These are phyloP conservation scores for Grosmannia huntii DNA, from an alignment of 2,329 filamentous ascomycete species.

Conservation along the genomic window DNA sequence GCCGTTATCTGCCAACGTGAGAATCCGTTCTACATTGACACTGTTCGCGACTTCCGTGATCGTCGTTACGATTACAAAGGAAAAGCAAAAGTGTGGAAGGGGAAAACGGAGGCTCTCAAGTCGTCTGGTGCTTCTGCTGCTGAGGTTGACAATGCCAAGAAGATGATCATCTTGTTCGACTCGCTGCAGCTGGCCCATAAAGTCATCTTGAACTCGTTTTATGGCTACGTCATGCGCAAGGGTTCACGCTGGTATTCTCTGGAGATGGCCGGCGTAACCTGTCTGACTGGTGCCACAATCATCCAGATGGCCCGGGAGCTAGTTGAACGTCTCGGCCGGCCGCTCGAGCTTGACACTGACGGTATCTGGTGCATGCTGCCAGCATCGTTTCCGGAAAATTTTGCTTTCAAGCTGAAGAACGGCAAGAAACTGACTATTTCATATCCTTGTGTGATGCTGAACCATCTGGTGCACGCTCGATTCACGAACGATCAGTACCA, in stretches of 20 bases:
- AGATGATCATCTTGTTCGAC: slow-evolving; percentile 96
- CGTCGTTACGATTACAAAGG: slow-evolving; percentile 98
- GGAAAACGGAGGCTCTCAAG: slow-evolving; percentile 81
- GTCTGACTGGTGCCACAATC: slow-evolving; percentile 87
- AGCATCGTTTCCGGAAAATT: slow-evolving; percentile 92
- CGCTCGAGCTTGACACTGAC: slow-evolving; percentile 90
- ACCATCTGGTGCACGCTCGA: slow-evolving; percentile 84
- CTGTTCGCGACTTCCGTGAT: slow-evolving; percentile 90
- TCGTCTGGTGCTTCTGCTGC: slow-evolving; percentile 59
- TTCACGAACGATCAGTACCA: slow-evolving; percentile 99
- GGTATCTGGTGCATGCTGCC: slow-evolving; percentile 99
- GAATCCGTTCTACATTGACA: slow-evolving; percentile 97
- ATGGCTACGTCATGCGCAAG: slow-evolving; percentile 98
- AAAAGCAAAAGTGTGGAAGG: slow-evolving; percentile 96
- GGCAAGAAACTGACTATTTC: slow-evolving; percentile 96
- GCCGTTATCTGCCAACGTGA: slow-evolving; percentile 97
- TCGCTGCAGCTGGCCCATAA: slow-evolving; percentile 96
- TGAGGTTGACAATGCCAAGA: slow-evolving; percentile 90
- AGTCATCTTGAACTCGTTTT: slow-evolving; percentile 98
- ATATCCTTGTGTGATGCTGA: slow-evolving; percentile 98
- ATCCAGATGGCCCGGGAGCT: slow-evolving; percentile 92
- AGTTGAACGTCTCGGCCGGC: slow-evolving; percentile 84
- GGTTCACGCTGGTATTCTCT: slow-evolving; percentile 98
- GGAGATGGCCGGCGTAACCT: slow-evolving; percentile 98
- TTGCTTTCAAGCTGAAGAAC: slow-evolving; percentile 83